Percentiles rank a stretch among this genome's conserved stretches.
phyloP scores from a whole-genome alignment of 1,139 yeast genomes.

The Blastobotrys buckinghamii region DNA sequence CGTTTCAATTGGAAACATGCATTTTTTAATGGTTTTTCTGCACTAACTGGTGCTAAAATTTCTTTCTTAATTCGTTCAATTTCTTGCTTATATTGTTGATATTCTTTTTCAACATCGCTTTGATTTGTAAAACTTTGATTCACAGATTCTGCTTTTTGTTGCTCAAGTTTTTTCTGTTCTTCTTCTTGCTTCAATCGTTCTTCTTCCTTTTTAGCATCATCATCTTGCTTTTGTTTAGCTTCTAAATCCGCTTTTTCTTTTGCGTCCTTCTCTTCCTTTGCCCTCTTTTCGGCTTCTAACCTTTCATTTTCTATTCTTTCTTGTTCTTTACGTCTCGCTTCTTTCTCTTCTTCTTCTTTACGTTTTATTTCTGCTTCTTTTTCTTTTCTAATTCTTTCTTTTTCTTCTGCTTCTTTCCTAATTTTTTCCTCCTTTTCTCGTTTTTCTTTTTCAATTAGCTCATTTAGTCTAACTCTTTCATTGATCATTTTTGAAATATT shows the following conservation, averaged over 20 bases:
- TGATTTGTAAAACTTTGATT: constrained; percentile 36
- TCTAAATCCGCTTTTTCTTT: constrained; percentile 12
- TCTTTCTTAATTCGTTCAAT: constrained; percentile 55
- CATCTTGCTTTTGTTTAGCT: constrained; percentile 17
- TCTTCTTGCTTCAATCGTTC: constrained; percentile 13
- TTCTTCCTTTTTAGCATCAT: no score
- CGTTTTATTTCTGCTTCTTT: constrained; percentile 14
- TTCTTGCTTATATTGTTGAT: constrained; percentile 47
- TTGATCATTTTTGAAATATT: constrained; percentile 11
- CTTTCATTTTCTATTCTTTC: constrained; percentile 17
- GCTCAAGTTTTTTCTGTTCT: constrained; percentile 12
- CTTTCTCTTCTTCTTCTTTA: constrained; percentile 17
- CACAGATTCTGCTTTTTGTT: constrained; percentile 11
- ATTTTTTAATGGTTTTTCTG: constrained; percentile 37
- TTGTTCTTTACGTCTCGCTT: constrained; percentile 15
- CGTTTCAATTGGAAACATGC: constrained; percentile 45
- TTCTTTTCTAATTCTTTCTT: constrained; percentile 18
- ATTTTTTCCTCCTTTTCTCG: constrained; percentile 11
- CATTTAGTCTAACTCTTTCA: constrained; percentile 11
- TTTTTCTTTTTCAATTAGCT: constrained; percentile 12
- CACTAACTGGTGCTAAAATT: constrained; percentile 35
- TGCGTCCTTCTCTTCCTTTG: constrained; percentile 19
- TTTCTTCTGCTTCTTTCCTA: constrained; percentile 18
- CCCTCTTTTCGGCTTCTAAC: constrained; percentile 15
- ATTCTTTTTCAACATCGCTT: constrained; percentile 41